Evolutionary conservation across 441 rosid genomes (phyloP).

Genomic region (Euphorbia neoarborescens): DNA sequence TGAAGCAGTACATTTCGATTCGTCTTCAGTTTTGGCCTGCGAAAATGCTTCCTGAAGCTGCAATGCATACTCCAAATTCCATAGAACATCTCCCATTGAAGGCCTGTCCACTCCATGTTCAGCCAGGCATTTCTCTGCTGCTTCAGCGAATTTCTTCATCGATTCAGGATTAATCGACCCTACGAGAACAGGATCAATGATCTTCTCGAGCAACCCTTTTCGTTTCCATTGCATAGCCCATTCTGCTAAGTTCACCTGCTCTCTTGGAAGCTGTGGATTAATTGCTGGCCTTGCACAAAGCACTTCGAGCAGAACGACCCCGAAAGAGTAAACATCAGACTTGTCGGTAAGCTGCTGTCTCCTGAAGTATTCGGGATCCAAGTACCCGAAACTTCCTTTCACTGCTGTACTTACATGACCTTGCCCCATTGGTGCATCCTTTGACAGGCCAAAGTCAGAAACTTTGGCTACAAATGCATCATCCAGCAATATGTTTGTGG

Average conservation of each 20-base stretch:
- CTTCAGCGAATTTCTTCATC: slow-evolving; percentile 77
- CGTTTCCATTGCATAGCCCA: slow-evolving; percentile 95
- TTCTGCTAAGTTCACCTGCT: slow-evolving; percentile 81
- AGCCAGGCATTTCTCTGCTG: slow-evolving; percentile 77
- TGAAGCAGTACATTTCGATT: slow-evolving; percentile 28
- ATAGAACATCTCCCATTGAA: slow-evolving; percentile 89
- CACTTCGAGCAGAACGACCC: slow-evolving; percentile 76
- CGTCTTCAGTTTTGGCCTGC: slow-evolving; percentile 48
- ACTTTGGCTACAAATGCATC: slow-evolving; percentile 84
- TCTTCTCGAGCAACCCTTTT: slow-evolving; percentile 66
- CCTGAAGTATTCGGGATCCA: slow-evolving; percentile 79
- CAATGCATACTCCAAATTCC: slow-evolving; percentile 88
- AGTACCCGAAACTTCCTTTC: slow-evolving; percentile 77
- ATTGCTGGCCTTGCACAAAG: slow-evolving; percentile 74
- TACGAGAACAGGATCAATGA: slow-evolving; percentile 59
- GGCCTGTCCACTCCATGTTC: slow-evolving; percentile 87
- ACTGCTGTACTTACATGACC: slow-evolving; percentile 81
- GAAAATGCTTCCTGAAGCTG: slow-evolving; percentile 77
- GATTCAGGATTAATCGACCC: slow-evolving; percentile 71
- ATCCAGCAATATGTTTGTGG: slow-evolving; percentile 73
- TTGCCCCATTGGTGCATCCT: slow-evolving; percentile 66
- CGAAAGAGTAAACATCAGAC: slow-evolving; percentile 82
- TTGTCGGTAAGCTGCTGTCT: slow-evolving; percentile 75
- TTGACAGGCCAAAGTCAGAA: slow-evolving; percentile 77
- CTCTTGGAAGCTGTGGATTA: slow-evolving; percentile 59